Conservation (phyloP, 2,329 filamentous ascomycete genomes). For the Talaromyces islandicus region DNA sequence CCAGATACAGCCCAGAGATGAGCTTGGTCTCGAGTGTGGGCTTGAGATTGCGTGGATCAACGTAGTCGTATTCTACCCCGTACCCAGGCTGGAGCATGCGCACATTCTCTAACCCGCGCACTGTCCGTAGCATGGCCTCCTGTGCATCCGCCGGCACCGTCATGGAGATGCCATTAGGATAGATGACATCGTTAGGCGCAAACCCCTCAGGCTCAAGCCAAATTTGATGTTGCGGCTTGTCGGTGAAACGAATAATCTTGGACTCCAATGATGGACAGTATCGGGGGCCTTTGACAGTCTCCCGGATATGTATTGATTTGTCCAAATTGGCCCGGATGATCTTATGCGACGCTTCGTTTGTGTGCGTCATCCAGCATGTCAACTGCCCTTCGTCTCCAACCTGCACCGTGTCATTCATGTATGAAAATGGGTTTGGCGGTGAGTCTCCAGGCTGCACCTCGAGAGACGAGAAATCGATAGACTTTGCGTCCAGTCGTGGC, state of each 20-base stretch:
- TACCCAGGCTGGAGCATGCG: conserved; percentile 93
- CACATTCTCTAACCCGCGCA: conserved; percentile 81
- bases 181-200: conserved; percentile 73
- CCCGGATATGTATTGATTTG: conserved; percentile 92
- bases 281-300: conserved; percentile 86
- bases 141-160: conserved; percentile 87
- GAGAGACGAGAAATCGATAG: conserved; percentile 70
- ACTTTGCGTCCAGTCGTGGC: conserved; percentile 72
- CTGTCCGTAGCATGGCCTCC: conserved; percentile 74
- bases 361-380: conserved; percentile 80
- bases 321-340: conserved; percentile 86
- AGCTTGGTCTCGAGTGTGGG: conserved; percentile 92
- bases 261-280: conserved; percentile 96
- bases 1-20: conserved; percentile 81
- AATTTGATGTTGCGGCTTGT: conserved; percentile 77
- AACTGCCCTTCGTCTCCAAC: conserved; percentile 68
- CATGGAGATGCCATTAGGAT: conserved; percentile 96
- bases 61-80: conserved; percentile 97
- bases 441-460: conserved; percentile 75
- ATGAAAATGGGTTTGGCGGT: conserved; percentile 85
- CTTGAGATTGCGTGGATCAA: conserved; percentile 82
- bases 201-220: conserved; percentile 98
- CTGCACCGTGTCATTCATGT: conserved; percentile 70
- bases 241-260: conserved; percentile 80
- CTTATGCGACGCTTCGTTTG: conserved; percentile 74